Evolutionary conservation across 2,329 filamentous ascomycete species (phyloP), one percentile per base, ranked within the genome.

Genomic region (Corniculantispora saksenae): DNA sequence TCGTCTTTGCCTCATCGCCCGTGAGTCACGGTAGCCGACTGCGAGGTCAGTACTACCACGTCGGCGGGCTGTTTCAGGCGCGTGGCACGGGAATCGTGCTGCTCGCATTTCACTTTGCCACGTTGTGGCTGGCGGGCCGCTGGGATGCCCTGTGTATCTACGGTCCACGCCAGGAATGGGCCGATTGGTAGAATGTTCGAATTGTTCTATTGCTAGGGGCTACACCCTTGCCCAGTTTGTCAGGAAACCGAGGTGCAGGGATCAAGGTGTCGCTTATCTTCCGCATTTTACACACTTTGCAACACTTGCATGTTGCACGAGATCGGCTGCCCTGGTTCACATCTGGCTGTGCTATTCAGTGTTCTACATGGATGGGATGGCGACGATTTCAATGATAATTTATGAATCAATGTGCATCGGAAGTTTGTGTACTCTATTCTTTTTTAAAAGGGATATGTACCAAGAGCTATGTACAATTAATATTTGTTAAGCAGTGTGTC

Each of bases 1-100:
- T 93, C 13, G 92, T 94, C 64, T 74, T 89, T n/a, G 82, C 81
- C 4, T 65, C 57, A 29, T 61, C 59, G 40, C 61, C 70, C 50
- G 51, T 55, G 66, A 23, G 65, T 59, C 27, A 67, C 53, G 51
- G 61, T 65, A 23, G 56, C 66, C 23, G 66, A 53, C 13, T 55
- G 27, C 50, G 48, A 35, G 67, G 35, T 64, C 68, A 29, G 61
- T 66, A 43, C 61, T 64, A 43, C 63, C 68, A 23, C 67, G 66
- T 17, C 65, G 69, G 45, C 64, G 71, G 64, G 45, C 45, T 64
- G 23, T 64, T 68, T 50, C 61, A 66, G 27, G 75, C 21, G 10
- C 79, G 5, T 32, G 71, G 72, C 19, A 72, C 69, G 19, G 79
- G 75, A 21, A 5, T 75, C 21, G 13, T 74, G 3, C 70, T 80